Evolutionary conservation across 768 basidiomycete genomes (phyloP), one percentile per base, ranked within the genome.

Genomic region (Naganishia kalamii): DNA sequence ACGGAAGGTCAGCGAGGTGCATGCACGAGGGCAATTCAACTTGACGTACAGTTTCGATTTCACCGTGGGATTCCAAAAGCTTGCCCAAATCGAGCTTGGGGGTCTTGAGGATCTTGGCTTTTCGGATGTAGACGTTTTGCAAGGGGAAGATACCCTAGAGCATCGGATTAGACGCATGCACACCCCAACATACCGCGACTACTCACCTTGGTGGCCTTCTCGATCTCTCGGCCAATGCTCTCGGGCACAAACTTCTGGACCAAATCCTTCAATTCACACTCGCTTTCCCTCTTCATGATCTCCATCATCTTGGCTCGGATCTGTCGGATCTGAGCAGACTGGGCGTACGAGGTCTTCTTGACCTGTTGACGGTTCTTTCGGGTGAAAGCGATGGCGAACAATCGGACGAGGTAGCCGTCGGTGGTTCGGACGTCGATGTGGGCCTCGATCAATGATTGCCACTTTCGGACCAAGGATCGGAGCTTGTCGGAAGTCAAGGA

Each of bases 401-500:
- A 89, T 68, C 96, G 92, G 80, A 99, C 84, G 78, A 98, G 89
- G 85, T 99, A 99, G 52, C 96, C 96, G 80, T 99, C 96, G 70
- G 93, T 94, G 65, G 96, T 99, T 83, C 92, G 92, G 74, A 99
- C 92, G 77, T 99, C 96, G 78, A 97, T 89, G 79, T 92, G 90
- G 41, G 96, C 96, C 82, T 98, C 96, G 75, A 99, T 93, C 77
- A 98, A 88, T 21, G 94, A 87, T 82, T 98, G 96, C 96, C 96
- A 99, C 82, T 98, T 99, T 80, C 94, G 90, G 74, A 99, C 96
- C 77, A 99, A 92, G 57, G 96, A 98, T 64, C 96, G 92, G 71
- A 98, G 88, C 82, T 98, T 98, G 87, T 99, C 96, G 65, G 94
- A 96, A 68, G 96, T 98, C 83, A 99, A 97, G 83, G 94, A 91